Evolutionary conservation across 2,329 filamentous ascomycete species (phyloP).

Genomic region (Fusarium miscanthi): DNA sequence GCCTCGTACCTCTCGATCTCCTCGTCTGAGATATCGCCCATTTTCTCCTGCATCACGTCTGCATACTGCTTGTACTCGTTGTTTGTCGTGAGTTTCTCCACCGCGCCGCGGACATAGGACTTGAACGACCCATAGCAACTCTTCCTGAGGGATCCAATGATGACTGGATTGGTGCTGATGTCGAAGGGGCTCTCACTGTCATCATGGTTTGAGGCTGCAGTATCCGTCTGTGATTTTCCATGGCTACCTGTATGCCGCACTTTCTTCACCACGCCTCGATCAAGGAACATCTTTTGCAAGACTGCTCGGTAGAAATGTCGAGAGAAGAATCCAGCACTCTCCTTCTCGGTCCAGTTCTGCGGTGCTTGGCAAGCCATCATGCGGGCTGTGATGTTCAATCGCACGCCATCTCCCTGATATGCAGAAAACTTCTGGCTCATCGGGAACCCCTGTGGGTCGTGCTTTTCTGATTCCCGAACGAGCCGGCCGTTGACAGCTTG

Average conservation of each 20-base stretch:
- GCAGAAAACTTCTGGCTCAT: constrained; percentile 80
- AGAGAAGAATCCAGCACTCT: constrained; percentile 89
- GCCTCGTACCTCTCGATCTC: constrained; percentile 78
- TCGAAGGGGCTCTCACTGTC: constrained; percentile 57
- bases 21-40: constrained; percentile 77
- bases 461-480: constrained; percentile 73
- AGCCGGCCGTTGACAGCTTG: constrained; percentile 76
- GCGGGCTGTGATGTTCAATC: constrained; percentile 93
- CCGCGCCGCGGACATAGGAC: constrained; percentile 82
- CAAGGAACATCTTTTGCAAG: constrained; percentile 91
- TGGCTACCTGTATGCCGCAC: constrained; percentile 55
- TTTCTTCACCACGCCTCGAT: constrained; percentile 79
- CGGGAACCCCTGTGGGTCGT: constrained; percentile 91
- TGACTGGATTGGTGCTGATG: constrained; percentile 78
- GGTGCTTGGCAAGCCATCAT: constrained; percentile 99
- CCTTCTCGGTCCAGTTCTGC: constrained; percentile 84
- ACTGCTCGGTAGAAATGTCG: constrained; percentile 93
- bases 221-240: constrained; percentile 39
- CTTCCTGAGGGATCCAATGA: constrained; percentile 87
- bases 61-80: constrained; percentile 69
- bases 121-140: constrained; percentile 79
- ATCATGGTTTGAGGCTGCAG: constrained; percentile 24
- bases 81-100: constrained; percentile 75
- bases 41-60: constrained; percentile 70
- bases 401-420: constrained; percentile 72